These are phyloP conservation scores for Solanum bukasovii DNA, from an alignment of 257 asterid species.

Conservation along the genomic window DNA sequence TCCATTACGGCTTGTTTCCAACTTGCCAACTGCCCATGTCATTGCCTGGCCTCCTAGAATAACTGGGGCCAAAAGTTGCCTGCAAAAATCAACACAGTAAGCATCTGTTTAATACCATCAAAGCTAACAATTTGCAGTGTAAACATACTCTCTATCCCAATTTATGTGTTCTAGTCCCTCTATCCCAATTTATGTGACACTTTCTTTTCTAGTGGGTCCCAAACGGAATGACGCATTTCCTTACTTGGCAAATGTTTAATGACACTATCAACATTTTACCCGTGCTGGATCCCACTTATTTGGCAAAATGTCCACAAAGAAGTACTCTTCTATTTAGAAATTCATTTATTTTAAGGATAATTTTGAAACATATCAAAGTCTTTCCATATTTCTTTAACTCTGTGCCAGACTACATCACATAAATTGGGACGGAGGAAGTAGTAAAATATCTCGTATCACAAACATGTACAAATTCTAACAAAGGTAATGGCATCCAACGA, in stretches of 20 bases:
- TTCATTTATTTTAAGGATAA: neutral
- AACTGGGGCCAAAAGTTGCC: conserved; percentile 60
- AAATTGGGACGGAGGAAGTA: neutral
- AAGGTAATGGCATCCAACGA: neutral
- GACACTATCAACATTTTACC: neutral
- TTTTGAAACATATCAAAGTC: neutral
- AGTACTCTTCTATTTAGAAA: neutral
- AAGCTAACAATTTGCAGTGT: neutral
- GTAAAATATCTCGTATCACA: neutral
- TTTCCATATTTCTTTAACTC: neutral
- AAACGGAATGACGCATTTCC: neutral
- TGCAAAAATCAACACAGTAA: conserved; percentile 5
- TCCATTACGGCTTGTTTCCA: conserved; percentile 50
- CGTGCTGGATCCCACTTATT: neutral
- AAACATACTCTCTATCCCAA: neutral
- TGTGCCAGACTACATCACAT: neutral
- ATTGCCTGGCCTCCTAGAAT: conserved; percentile 58
- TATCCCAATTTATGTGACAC: neutral
- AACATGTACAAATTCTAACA: neutral
- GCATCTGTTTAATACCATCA: neutral
- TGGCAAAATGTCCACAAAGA: neutral
- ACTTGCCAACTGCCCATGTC: conserved; percentile 62
- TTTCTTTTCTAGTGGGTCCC: neutral
- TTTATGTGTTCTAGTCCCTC: neutral
- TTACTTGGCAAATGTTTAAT: neutral